Evolutionary conservation across 2,329 filamentous ascomycete species (phyloP).

Genomic region (Cladophialophora yegresii): DNA sequence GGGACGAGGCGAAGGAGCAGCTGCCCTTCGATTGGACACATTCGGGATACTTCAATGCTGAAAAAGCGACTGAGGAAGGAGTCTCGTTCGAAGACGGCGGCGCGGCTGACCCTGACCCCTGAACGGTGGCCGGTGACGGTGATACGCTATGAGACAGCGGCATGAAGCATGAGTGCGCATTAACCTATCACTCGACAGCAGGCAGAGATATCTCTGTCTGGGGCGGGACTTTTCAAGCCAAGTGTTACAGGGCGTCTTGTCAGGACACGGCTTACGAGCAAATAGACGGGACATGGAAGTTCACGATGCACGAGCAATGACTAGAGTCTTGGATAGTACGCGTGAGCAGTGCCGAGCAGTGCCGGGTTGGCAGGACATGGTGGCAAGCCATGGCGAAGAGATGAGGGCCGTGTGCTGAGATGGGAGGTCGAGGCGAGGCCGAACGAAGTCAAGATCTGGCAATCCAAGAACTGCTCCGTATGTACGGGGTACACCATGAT

Average conservation of each 20-base stretch:
- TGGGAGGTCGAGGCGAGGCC: background rate
- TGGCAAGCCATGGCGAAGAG: background rate
- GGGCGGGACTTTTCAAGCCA: background rate
- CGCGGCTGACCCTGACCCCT: background rate
- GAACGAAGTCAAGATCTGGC: background rate
- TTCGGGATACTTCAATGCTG: conserved; percentile 2
- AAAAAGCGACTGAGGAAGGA: conserved; percentile 1
- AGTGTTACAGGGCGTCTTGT: background rate
- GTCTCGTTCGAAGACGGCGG: conserved; percentile 13
- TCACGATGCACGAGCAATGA: background rate
- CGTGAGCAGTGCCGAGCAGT: background rate
- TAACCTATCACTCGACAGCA: background rate
- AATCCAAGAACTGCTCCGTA: background rate
- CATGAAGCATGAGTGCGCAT: background rate
- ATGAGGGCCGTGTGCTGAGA: no score
- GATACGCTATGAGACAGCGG: background rate
- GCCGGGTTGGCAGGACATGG: background rate
- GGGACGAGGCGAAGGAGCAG: conserved; percentile 13
- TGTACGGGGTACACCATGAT: background rate
- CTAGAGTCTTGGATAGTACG: background rate
- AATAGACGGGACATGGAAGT: background rate
- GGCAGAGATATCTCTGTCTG: background rate
- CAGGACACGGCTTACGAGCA: background rate
- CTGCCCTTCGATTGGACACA: conserved; percentile 3
- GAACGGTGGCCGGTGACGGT: background rate